A percentile compares a stretch with the other conserved stretches of the same genome.
Evolutionary conservation across 106 monocot species (phyloP).

Genomic region (Narthecium ossifragum): DNA sequence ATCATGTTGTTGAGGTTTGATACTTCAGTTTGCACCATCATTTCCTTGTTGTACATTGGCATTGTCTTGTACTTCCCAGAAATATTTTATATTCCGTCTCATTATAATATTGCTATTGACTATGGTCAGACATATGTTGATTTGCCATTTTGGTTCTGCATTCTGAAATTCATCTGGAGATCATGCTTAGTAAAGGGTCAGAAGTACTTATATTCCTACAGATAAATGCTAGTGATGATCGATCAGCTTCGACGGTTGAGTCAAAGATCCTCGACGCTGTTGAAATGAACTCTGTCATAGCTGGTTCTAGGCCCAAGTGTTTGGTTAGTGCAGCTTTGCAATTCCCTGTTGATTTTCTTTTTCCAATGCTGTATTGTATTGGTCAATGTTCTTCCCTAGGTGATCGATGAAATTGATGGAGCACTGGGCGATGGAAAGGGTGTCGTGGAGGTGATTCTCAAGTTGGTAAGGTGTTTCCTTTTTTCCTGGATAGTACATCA

Average conservation of each 20-base stretch:
- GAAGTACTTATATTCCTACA: constrained; percentile 20
- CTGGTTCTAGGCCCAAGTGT: constrained; percentile 90
- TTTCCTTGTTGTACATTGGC: neutral
- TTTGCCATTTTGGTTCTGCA: neutral
- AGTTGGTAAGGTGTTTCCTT: constrained; percentile 49
- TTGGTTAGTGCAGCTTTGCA: constrained; percentile 43
- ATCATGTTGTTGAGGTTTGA: constrained; percentile 88
- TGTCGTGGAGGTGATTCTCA: constrained; percentile 86
- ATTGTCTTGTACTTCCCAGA: too few relatives aligned
- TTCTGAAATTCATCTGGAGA: neutral
- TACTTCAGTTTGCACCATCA: neutral
- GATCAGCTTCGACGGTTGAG: constrained; percentile 76
- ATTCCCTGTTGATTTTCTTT: neutral
- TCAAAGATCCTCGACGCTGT: constrained; percentile 91
- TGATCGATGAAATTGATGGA: constrained; percentile 99
- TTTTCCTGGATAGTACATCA: too few relatives aligned
- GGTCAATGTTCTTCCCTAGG: constrained; percentile 15
- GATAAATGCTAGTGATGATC: constrained; percentile 99
- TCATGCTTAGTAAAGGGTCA: neutral
- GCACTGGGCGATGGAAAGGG: constrained; percentile 96
- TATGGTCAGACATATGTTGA: too few relatives aligned
- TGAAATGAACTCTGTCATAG: constrained; percentile 92
- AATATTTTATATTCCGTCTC: too few relatives aligned
- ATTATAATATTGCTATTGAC: too few relatives aligned
- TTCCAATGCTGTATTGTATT: neutral